Evolutionary conservation across 208 protist genomes (phyloP), one percentile per base, ranked within the genome.

Genomic region (Zelonia costaricensis): DNA sequence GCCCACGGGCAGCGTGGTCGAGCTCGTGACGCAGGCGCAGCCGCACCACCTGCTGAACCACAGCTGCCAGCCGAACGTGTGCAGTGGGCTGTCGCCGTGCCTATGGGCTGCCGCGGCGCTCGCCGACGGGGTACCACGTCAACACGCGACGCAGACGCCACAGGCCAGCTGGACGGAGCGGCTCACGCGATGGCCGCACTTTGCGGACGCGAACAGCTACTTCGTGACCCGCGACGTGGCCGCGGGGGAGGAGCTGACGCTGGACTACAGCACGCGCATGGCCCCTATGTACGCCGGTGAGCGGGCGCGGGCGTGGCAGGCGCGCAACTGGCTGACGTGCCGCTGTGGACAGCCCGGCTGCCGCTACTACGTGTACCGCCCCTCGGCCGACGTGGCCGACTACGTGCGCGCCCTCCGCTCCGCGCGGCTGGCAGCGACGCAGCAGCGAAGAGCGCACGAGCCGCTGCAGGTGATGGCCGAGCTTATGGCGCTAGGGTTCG

Each of bases 1-100:
- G 31, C 86, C 86, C 1, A 78, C 80, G 1, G 86, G 82, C 27
- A 35, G 55, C 23, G 20, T 92, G 12, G 40, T 82, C 12, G 86
- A 92, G 68, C 65, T 92, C 16, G 64, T 89, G n/a, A 71, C 73
- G 18, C 82, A 83, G 62, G 73, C 79, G 23, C 74, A 78, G 49
- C 79, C 85, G 42, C 82, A 88, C 57, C 85, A 92, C 59, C 30
- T 92, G 0, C 65, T 92, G 58, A 92, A 92, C 68, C 86, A 92
- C 58, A 88, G 80, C 75, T 92, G 86, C 58, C 60, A 65, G 22
- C 52, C 82, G 2, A 92, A 92, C 53, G 68, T 86, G 2, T 85
- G 80, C 38, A 71, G 74, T 30, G 82, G 86, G 12, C 75, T 92
- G 27, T 92, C 86, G 12, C 73, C 31, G n/a, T 47, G 62, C 25